Evolutionary conservation across 73 alveolate genomes (phyloP), one percentile per base, ranked within the genome.

Genomic region (Diophrys sp.): DNA sequence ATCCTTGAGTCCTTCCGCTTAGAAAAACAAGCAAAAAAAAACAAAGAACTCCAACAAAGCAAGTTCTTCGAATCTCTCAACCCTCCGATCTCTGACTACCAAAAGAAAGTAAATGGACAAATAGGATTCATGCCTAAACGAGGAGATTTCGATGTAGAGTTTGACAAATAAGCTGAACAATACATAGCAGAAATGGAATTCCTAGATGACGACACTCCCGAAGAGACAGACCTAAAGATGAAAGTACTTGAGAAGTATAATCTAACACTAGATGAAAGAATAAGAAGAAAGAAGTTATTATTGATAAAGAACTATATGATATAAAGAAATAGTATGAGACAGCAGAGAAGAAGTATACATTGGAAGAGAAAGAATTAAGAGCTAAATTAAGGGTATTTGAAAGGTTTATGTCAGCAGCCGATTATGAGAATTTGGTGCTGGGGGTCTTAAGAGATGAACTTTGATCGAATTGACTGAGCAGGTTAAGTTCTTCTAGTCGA

Each of bases 111-210:
- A 18, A 87, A 87, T 1, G 97, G 93, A 77, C 89, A 94, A 62
- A 96, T 96, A 31, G 99, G 99, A 2, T 97, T 90, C 87, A 79
- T 96, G 92, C 99, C 99, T 25, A 94, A 94, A 77, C 89, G 99
- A 91, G 95, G 97, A 27, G 99, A 97, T 77, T 97, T 97, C 73
- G 99, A 97, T 66, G 81, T 88, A 8, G 99, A 97, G 80, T 97
- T 92, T 81, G 98, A 96, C 79, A 88, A 91, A 79, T 99, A 97
- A 79, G 98, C 99, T 29, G 99, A 97, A 82, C 79, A 91, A 34
- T 87, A 90, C 56, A 76, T 97, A 33, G 96, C 98, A 0, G 99
- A 97, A 72, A 87, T 97, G 93, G 99, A 97, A 87, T 97, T 96
- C 89, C 83, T 80, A 73, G 98, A 92, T n/a, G 98, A 96, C 71